A percentile compares a stretch with the other conserved stretches of the same genome.
phyloP scores from a whole-genome alignment of 768 basidiomycete genomes.

The Suillus brevipes region DNA sequence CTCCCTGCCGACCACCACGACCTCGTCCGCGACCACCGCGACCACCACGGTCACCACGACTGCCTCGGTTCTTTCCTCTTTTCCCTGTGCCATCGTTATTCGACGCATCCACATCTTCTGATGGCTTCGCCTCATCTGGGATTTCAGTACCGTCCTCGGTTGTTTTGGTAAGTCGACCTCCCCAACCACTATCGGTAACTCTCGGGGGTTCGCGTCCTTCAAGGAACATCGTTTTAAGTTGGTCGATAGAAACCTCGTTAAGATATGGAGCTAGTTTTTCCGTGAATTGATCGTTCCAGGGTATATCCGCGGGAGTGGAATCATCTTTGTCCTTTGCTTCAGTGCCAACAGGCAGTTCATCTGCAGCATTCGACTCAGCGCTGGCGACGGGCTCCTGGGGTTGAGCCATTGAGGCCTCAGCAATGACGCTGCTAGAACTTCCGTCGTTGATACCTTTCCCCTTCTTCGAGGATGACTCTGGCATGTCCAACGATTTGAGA shows the following conservation, averaged over 20 bases:
- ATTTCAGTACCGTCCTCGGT: slow-evolving; percentile 25
- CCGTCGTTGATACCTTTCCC: slow-evolving; percentile 20
- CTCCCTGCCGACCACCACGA: slow-evolving; percentile 42
- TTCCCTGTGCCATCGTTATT: slow-evolving; percentile 31
- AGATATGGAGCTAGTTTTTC: slow-evolving; percentile 62
- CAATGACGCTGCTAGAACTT: slow-evolving; percentile 16
- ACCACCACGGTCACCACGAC: slow-evolving; percentile 39
- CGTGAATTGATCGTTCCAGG: slow-evolving; percentile 69
- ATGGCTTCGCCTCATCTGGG: slow-evolving; percentile 11
- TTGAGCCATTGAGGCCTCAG: neutral
- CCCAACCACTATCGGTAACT: slow-evolving; percentile 77
- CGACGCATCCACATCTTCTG: slow-evolving; percentile 15
- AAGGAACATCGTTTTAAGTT: slow-evolving; percentile 72
- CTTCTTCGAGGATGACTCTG: slow-evolving; percentile 54
- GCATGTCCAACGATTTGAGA: slow-evolving; percentile 75
- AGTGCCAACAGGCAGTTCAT: slow-evolving; percentile 2
- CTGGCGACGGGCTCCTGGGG: neutral
- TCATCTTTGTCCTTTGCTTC: slow-evolving; percentile 19
- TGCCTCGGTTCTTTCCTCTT: slow-evolving; percentile 35
- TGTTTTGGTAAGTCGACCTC: slow-evolving; percentile 42
- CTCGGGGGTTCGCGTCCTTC: slow-evolving; percentile 82
- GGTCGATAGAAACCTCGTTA: slow-evolving; percentile 54
- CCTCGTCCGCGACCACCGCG: slow-evolving; percentile 48
- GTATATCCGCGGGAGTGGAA: slow-evolving; percentile 34
- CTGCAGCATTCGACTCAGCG: slow-evolving; percentile 7